Base-by-base conservation (phyloP, 257 asterid genomes). In the Ligustrum vulgare region DNA sequence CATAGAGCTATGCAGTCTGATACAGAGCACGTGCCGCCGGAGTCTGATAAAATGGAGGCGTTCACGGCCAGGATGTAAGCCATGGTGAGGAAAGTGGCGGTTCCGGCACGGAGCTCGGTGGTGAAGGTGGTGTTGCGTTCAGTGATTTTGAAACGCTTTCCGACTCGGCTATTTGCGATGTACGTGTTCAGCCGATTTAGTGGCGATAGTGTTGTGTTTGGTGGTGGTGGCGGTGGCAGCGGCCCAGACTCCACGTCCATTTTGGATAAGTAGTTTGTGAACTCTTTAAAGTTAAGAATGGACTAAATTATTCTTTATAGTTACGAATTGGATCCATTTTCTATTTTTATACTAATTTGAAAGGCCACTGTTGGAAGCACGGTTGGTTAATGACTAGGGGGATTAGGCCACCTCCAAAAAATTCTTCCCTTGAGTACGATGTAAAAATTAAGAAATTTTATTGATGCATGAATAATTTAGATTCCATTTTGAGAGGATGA, bases 51-150 rank as follows among this genome's bases (percentile, higher is more conserved):
- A 15, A 95, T 93, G 71, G 98, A 92, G 72, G 99, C 97, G 88
- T 95, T 95, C 31, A 95, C 99, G 77, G 98, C 98, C 49, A 95
- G 87, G 86, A 95, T 95, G 86, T 95, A 95, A 25, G 99, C 99
- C 99, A 95, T 93, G 75, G 99, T 95, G 68, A 95, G 96, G 81
- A 95, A 95, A 2, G 99, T 95, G 76, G 99, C 87, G 75, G 98
- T 95, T 72, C 99, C 99, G 64, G 99, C 99, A 51, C 96, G 99
- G 84, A 95, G 91, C 87, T 95, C 99, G 75, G 98, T 95, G 75
- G 98, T 92, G 88, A 95, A 93, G 13, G 89, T 86, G 73, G 97
- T 85, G 83, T 87, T 85, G 47, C 99, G 86, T 23, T 95, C 89
- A 13, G 80, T 68, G 83, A 95, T 76, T 45, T 95, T 95, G 90